Evolutionary conservation across 106 monocot genomes (phyloP), one percentile per base, ranked within the genome.

Genomic region (Platanthera guangdongensis): DNA sequence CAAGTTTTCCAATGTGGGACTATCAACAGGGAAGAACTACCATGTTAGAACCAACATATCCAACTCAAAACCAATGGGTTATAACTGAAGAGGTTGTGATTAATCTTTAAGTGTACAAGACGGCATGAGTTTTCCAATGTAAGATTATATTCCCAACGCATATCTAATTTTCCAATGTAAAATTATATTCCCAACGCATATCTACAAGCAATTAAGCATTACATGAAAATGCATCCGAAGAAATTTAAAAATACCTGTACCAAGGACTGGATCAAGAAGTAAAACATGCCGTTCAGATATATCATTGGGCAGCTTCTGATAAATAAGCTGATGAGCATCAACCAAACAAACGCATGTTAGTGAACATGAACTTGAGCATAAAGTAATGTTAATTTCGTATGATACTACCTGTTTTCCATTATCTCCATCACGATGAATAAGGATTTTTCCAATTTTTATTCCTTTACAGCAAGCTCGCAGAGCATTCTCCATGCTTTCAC

Each of bases 401-500:
- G 22, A 50, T 72, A 21, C 49, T 45, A 92, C 95, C 92, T 92
- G 95, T 52, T 96, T 84, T 30, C 95, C 95, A 74, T 89, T 92
- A 78, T 93, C 95, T 51, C 92, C 95, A 84, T 93, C 90, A 55
- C 90, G 82, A 70, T 93, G 95, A 82, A 96, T 93, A 76, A 96
- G 95, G 25, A 96, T 96, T 84, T 96, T 96, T 48, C 95, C 95
- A 68, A 96, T 96, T 74, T 96, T 96, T 62, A 96, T 86, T 55
- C 95, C 95, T 90, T 96, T 93, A 57, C 95, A 96, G 77, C 95
- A 96, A 47, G 95, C 95, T 71, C 95, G 81, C 48, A 96, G 81
- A 45, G 95, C 95, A 86, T 96, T 96, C 71, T 96, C 95, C 95
- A 95, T 95, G 73, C 95, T 95, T 86, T 95, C 95, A 79, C 95